phyloP scores from a whole-genome alignment of 179 eudicot species.

The Beta lomatogona region DNA sequence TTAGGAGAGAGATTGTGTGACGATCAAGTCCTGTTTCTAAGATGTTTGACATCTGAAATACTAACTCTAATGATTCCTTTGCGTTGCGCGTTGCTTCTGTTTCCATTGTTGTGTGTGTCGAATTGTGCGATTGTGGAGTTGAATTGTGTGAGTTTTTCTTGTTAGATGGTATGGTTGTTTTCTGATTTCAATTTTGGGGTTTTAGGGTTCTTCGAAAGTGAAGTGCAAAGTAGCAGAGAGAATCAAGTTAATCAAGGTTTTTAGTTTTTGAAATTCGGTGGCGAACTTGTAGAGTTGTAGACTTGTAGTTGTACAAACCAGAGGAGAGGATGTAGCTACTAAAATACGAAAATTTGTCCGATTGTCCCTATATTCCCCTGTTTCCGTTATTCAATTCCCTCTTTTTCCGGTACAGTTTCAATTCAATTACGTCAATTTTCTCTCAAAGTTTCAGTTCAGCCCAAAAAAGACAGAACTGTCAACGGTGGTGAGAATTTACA shows the following conservation, averaged over 20 bases:
- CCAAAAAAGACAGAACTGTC: too few species aligned
- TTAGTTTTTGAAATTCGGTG: too few species aligned
- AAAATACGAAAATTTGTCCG: too few species aligned
- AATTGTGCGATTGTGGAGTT: not conserved
- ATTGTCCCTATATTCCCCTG: too few species aligned
- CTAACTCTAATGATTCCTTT: conserved; percentile 66
- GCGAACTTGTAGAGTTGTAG: too few species aligned
- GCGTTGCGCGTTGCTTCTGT: conserved; percentile 59
- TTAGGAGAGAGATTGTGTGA: conserved; percentile 68
- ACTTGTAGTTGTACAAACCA: too few species aligned
- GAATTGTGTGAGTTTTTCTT: not conserved
- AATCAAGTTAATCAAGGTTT: too few species aligned
- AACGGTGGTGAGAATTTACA: too few species aligned
- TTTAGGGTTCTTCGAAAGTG: not conserved
- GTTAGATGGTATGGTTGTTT: not conserved
- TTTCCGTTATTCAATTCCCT: too few species aligned
- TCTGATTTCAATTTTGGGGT: not conserved
- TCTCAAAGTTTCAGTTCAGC: not conserved
- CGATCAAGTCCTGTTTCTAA: conserved; percentile 80
- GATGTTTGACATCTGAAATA: conserved; percentile 69
- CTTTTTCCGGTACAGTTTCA: too few species aligned
- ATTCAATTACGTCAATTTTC: not conserved
- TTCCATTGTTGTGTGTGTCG: conserved; percentile 39
- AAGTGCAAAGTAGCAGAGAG: not conserved
- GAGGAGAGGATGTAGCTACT: too few species aligned